Base-by-base conservation (phyloP, 139 green algal genomes). In the Micromonas commoda region DNA sequence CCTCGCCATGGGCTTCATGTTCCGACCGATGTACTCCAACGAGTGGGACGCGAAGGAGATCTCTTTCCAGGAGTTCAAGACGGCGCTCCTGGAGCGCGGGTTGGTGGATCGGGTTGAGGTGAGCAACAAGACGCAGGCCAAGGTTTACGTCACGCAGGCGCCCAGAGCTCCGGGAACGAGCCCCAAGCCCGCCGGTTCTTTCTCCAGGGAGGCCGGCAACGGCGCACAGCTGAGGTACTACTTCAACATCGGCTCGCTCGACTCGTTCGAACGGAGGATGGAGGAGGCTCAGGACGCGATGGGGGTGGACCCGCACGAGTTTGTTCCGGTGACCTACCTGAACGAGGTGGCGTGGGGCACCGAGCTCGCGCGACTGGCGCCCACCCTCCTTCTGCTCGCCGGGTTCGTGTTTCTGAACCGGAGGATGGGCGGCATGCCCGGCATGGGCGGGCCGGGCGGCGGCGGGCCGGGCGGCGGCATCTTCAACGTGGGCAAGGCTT, bases 161-260 rank as follows among this genome's bases (percentile, higher is more conserved):
- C n/a, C n/a, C n/a, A n/a, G n/a, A n/a, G n/a, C n/a, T n/a, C n/a
- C n/a, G n/a, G n/a, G n/a, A n/a, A n/a, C n/a, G n/a, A 64, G 21
- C 21, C 39, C 19, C 5, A 4, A 31, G 6, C 73, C n/a, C n/a
- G 19, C 54, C 5, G 45, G n/a, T 67, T 9, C n/a, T 26, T 9
- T 38, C 21, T 23, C 19, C 39, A 28, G 6, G 52, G 45, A 16
- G 9, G 9, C 45, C 45, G 16, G 16, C 45, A 16, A 16, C 45
- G 45, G 45, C 45, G 45, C 45, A 9, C 73, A 80, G 34, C 90
- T 90, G 82, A 87, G 86, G 67, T 98, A 90, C 84, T 95, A 85
- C 83, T 98, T 99, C 87, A 91, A 97, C 82, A 97, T 99, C n/a
- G 95, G 96, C 60, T 82, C 65, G 38, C 85, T 97, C 20, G 94